phyloP scores from a whole-genome alignment of 1,284 basidiomycete species.

The Megacollybia platyphylla region DNA sequence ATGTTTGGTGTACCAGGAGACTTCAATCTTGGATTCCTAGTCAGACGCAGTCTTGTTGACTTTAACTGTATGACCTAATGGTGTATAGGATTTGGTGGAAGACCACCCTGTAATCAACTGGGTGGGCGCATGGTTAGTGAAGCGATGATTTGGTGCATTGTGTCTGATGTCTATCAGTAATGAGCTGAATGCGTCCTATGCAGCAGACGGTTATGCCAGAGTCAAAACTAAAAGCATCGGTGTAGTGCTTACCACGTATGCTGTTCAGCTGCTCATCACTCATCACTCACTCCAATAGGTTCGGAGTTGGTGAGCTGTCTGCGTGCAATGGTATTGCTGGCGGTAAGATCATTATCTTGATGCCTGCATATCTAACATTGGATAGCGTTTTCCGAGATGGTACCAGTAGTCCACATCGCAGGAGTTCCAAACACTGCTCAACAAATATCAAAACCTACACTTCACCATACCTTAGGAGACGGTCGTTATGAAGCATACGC shows the following conservation, averaged over 20 bases:
- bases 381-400: constrained; percentile 73
- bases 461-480: constrained; percentile 85
- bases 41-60: not conserved
- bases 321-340: constrained; percentile 76
- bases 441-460: constrained; percentile 54
- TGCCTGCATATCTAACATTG: not conserved
- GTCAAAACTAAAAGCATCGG: constrained; percentile 66
- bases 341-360: constrained; percentile 19
- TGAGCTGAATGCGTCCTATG: constrained; percentile 81
- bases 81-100: constrained; percentile 61
- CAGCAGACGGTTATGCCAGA: constrained; percentile 91
- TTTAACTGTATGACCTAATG: not conserved
- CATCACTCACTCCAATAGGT: constrained; percentile 33
- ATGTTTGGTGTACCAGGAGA: constrained; percentile 90
- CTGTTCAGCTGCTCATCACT: constrained; percentile 1
- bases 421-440: constrained; percentile 74
- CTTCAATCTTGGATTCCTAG: constrained; percentile 76
- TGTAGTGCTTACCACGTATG: constrained; percentile 66
- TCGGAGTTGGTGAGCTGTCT: constrained; percentile 84
- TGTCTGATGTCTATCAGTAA: constrained; percentile 31
- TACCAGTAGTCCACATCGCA: constrained; percentile 87
- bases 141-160: not conserved
- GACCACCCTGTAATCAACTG: constrained; percentile 71
- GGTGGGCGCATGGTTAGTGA: constrained; percentile 66
- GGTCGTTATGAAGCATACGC: constrained; percentile 75